Evolutionary conservation across 345 rosid species (phyloP), one percentile per base, ranked within the genome.

Genomic region (Erucastrum elatum): DNA sequence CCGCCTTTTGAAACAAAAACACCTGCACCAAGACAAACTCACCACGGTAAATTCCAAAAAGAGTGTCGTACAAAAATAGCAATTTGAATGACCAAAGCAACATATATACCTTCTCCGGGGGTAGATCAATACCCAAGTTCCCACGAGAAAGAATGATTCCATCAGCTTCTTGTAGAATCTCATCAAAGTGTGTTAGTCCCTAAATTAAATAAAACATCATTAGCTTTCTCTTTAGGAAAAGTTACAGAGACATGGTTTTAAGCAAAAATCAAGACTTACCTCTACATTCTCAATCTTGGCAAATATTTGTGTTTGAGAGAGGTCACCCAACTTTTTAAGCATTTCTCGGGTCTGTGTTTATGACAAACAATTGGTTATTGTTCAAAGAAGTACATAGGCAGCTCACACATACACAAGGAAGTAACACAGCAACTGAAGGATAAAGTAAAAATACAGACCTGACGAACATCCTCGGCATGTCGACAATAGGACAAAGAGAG

Each of bases 91-190:
- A 51, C 17, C 64, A 83, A 60, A 71, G 53, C 31, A 2, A 29
- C 35, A 81, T n/a, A 74, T 71, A 63, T 34, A 93, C 98, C 98
- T 93, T 95, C 84, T 95, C 99, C 8, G 99, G 94, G 29, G 99
- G 99, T 69, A 95, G 91, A 89, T 93, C 99, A 31, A 95, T 89
- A 29, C 99, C 98, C 91, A 93, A 84, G 85, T 93, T 95, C 11
- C 99, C 99, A 82, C 98, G 94, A 34, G 99, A 95, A 82, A 95
- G 98, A 64, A 95, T 95, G 75, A 95, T 95, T 7, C 99, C 99
- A 84, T 93, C 98, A 64, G 99, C 98, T 88, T 87, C 99, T 90
- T 88, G 92, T 75, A 95, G 90, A 83, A 95, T 95, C 87, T 95
- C 99, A 81, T 95, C 99, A 76, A 95, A 95, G 84, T 95, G 98